Base-by-base conservation (phyloP, 139 green algal genomes). In the Eudorina sp. region DNA sequence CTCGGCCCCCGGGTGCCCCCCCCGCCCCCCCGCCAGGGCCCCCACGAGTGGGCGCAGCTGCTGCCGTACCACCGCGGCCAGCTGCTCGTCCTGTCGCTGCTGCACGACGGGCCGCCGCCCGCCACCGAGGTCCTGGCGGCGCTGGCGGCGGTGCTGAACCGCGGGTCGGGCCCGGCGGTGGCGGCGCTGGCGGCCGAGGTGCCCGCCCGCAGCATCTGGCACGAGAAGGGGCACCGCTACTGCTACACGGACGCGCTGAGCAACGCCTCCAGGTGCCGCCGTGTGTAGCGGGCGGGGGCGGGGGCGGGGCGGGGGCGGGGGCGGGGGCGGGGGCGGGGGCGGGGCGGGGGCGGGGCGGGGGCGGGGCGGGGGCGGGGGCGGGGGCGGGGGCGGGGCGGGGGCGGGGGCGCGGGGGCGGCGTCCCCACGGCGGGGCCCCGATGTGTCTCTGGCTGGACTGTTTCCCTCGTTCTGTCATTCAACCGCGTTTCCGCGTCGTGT, bases 141-240 rank as follows among this genome's bases (percentile, higher is more conserved):
- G 83, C 83, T 88, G 48, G 83, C 83, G 38, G 83, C 68, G 46
- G 83, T 88, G 68, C 68, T 88, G 51, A 38, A 29, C 8, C 81
- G 81, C 11, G 81, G 81, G 6, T n/a, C 81, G 36, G 81, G 62
- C 18, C 81, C 81, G 38, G 81, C 81, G n/a, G 81, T 68, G 13
- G 66, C 83, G 48, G 83, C 83, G 46, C 83, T 81, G 48, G 46
- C 68, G 83, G 83, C 68, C 9, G 68, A 88, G 83, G 25, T 88
- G 68, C 66, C 68, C 0, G 23, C 36, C 2, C 83, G 68, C 36
- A 68, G 64, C 46, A 45, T 62, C 11, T 88, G 83, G 66, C 83
- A 88, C 48, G 68, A 81, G 68, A 60, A 55, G 83, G 83, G 83
- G 36, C 51, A 88, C 68, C 83, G 83, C 48, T 88, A 88, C 69